These are phyloP conservation scores for Magnaporthales sp. DNA, from an alignment of 2,329 filamentous ascomycete genomes.

Conservation along the genomic window DNA sequence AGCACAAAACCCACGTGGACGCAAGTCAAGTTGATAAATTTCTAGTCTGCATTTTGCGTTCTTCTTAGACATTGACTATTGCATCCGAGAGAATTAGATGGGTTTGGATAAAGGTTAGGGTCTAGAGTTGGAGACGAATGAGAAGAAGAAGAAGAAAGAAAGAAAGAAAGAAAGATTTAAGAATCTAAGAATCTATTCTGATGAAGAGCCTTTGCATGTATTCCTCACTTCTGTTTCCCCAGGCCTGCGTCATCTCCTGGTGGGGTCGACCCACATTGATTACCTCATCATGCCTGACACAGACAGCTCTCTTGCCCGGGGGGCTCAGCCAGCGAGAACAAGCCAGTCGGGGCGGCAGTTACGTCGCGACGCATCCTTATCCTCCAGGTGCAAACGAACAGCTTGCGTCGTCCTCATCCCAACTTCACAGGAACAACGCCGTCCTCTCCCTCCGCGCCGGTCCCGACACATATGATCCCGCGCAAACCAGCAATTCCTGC, in stretches of 20 bases:
- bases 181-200: too few species aligned
- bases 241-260: background rate
- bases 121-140: too few species aligned
- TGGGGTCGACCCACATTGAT: background rate
- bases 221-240: background rate
- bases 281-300: background rate
- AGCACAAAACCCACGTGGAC: background rate
- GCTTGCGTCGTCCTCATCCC: constrained; percentile 5
- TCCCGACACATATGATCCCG: background rate
- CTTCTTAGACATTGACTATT: background rate
- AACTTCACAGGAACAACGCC: background rate
- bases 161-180: background rate
- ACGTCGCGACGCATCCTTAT: background rate
- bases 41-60: background rate
- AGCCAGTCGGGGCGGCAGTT: background rate
- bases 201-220: too few species aligned
- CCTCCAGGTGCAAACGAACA: background rate
- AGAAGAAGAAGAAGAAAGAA: too few species aligned
- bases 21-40: background rate
- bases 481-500: background rate
- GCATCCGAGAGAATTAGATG: background rate
- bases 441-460: background rate
- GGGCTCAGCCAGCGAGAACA: background rate
- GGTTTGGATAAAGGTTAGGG: too few species aligned
- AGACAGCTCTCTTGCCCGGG: background rate